Evolutionary conservation across 1,139 yeast genomes (phyloP), one percentile per base, ranked within the genome.

Genomic region (Pichia sp.): DNA sequence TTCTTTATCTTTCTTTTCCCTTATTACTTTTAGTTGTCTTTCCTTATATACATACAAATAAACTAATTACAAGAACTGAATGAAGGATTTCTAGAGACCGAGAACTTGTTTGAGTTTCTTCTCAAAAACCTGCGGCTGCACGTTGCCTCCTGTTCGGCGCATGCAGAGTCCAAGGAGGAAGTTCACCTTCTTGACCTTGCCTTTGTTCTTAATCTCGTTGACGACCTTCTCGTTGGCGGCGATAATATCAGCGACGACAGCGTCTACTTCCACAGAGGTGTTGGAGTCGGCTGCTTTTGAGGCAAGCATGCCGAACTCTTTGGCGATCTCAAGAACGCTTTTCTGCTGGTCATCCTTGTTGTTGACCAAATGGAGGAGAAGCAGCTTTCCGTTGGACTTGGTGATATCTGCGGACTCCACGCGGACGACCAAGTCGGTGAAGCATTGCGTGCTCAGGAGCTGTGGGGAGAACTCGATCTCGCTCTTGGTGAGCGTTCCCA

Each of bases 81-180:
- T 13, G 36, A 18, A 23, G 44, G 12, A 8, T 3, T 4, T 40
- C 19, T 50, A 46, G 28, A 52, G 34, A 12, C 50, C 36, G 28
- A 63, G 50, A 30, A 49, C 46, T 16, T 54, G 56, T 57, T 73
- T 73, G 57, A 84, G 74, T 52, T 68, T 71, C 16, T 62, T 57
- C 53, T 76, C 78, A 52, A 84, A 73, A n/a, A 68, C 65, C 4
- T 70, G 68, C 0, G 89, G 78, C 42, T 75, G 72, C 4, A 83
- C 75, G 59, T 76, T 81, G 2, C 96, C 96, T 56, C 82, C 83
- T 2, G 88, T 78, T 54, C 75, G 72, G 59, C 82, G 79, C 96
- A 95, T 89, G 16, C 90, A 96, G 63, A 80, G 80, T 0, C 98
- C 99, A 3, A 93, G 76, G 53, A 93, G 71, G 62, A 75, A 90